phyloP scores from a whole-genome alignment of 257 asterid species.

The Fraxinus pennsylvanica region DNA sequence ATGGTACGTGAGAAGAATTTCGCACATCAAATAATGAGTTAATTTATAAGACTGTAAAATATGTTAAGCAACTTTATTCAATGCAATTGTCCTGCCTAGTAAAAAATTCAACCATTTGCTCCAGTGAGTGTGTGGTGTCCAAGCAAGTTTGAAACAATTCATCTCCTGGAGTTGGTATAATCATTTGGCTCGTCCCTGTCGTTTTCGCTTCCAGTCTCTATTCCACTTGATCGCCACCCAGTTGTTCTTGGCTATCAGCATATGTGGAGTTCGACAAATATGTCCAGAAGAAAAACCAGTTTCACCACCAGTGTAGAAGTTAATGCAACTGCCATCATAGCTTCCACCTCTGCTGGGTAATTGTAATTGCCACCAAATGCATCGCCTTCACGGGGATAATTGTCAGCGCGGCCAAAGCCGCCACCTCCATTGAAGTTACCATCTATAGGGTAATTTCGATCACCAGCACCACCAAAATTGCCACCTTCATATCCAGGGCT shows the following conservation, averaged over 20 bases:
- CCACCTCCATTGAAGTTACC: constrained; percentile 17
- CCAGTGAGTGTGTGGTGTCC: no score
- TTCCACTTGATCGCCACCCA: no score
- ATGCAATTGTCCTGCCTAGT: not conserved
- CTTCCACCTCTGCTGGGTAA: constrained; percentile 17
- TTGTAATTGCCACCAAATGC: not conserved
- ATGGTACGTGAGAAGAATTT: not conserved
- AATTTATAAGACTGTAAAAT: not conserved
- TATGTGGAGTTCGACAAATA: no score
- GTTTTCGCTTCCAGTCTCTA: no score
- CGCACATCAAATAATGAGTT: not conserved
- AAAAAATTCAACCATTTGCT: not conserved
- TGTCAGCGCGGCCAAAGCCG: not conserved
- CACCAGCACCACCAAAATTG: constrained; percentile 16
- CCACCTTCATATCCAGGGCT: no score
- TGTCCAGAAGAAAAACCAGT: no score
- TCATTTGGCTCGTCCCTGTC: no score
- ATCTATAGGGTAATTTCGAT: not conserved
- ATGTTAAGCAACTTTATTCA: not conserved
- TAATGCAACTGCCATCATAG: constrained; percentile 12
- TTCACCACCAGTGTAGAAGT: not conserved
- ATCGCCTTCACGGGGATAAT: not conserved
- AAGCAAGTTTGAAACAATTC: no score
- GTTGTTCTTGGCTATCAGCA: no score
- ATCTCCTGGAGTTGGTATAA: no score